phyloP scores from a whole-genome alignment of 2,329 filamentous ascomycete genomes.

The Fusarium sp. region DNA sequence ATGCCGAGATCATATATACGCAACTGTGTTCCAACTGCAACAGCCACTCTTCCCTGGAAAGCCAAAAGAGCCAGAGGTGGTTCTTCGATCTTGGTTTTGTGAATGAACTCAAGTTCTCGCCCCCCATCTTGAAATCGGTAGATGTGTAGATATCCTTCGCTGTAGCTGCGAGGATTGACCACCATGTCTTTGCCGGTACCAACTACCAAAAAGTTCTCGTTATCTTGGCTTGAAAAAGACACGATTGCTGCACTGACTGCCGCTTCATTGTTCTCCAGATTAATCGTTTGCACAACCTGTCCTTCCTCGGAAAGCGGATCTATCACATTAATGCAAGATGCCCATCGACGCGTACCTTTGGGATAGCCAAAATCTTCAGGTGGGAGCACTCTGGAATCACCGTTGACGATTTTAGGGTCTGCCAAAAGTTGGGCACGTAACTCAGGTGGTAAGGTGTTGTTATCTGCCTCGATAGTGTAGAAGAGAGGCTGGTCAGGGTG shows the following conservation, averaged over 20 bases:
- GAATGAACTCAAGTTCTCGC: slow-evolving; percentile 90
- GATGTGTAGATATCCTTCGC: slow-evolving; percentile 87
- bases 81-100: slow-evolving; percentile 92
- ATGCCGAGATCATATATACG: slow-evolving; percentile 93
- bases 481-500: slow-evolving; percentile 90
- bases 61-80: slow-evolving; percentile 89
- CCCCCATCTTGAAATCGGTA: slow-evolving; percentile 91
- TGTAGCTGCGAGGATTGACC: slow-evolving; percentile 78
- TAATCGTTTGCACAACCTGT: slow-evolving; percentile 76
- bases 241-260: slow-evolving; percentile 87
- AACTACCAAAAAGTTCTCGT: slow-evolving; percentile 90
- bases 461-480: slow-evolving; percentile 94
- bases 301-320: slow-evolving; percentile 81
- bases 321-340: slow-evolving; percentile 92
- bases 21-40: slow-evolving; percentile 84
- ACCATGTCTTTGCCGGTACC: slow-evolving; percentile 93
- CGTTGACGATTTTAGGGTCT: slow-evolving; percentile 76
- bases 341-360: slow-evolving; percentile 85
- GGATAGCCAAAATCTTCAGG: slow-evolving; percentile 91
- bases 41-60: slow-evolving; percentile 90
- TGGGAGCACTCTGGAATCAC: slow-evolving; percentile 74
- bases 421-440: slow-evolving; percentile 78
- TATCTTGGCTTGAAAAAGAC: slow-evolving; percentile 86
- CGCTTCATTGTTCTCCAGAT: slow-evolving; percentile 89
- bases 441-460: slow-evolving; percentile 86